phyloP scores from a whole-genome alignment of 169 alveolate species.

The Cryptosporidium baileyi region DNA sequence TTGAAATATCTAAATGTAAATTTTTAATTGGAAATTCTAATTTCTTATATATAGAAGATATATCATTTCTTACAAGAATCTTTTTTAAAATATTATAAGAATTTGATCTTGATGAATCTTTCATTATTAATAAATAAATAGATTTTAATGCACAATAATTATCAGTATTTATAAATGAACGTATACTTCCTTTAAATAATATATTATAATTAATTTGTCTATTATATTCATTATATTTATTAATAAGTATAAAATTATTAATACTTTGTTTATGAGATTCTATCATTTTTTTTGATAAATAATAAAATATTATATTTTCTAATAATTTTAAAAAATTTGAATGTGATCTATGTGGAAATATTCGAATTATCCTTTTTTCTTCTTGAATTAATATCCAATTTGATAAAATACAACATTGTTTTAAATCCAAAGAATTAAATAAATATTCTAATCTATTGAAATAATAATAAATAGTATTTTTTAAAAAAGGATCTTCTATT shows the following conservation, averaged over 20 bases:
- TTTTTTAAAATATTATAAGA: constrained; percentile 32
- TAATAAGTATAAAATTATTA: background rate
- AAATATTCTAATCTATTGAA: background rate
- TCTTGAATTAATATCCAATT: constrained; percentile 36
- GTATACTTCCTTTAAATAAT: constrained; percentile 13
- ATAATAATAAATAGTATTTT: constrained; percentile 18
- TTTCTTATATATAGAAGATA: background rate
- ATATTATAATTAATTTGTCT: background rate
- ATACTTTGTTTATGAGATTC: background rate
- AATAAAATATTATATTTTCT: constrained; percentile 26
- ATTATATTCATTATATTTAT: background rate
- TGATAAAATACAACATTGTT: constrained; percentile 29
- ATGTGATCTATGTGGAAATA: constrained; percentile 37
- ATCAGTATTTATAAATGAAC: constrained; percentile 12
- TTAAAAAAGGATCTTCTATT: constrained; percentile 42
- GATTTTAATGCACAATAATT: constrained; percentile 40
- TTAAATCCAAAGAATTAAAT: constrained; percentile 19
- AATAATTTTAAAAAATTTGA: constrained; percentile 1
- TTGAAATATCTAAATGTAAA: constrained; percentile 2
- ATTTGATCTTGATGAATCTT: constrained; percentile 17
- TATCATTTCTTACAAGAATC: background rate
- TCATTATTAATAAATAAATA: constrained; percentile 11
- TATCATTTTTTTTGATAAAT: constrained; percentile 13
- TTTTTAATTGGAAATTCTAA: constrained; percentile 28
- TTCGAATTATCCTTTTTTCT: constrained; percentile 10